A percentile compares a stretch with the other conserved stretches of the same genome.
These are phyloP conservation scores for Pseudognaphalium luteoalbum DNA, from an alignment of 129 eudicot genomes.

Conservation along the genomic window DNA sequence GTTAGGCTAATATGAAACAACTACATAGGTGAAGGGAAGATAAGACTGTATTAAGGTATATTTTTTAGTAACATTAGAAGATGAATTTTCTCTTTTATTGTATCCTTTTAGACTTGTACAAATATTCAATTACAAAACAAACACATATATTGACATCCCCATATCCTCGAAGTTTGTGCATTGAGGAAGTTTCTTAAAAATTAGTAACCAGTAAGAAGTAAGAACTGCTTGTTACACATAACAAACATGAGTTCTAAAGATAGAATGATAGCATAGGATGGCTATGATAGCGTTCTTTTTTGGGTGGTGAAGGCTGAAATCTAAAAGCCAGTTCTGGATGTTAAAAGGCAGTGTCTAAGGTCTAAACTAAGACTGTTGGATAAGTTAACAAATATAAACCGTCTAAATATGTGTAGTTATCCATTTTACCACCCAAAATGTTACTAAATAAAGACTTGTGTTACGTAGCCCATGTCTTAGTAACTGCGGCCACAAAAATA, in stretches of 20 bases:
- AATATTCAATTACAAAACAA: background rate
- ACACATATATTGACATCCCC: conserved; percentile 18
- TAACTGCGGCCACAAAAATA: conserved; percentile 11
- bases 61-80: background rate
- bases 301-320: conserved; percentile 5
- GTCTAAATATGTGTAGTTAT: conserved; percentile 8
- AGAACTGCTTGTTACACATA: too few species aligned
- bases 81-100: conserved; percentile 3
- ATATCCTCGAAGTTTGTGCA: conserved; percentile 3
- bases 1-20: conserved; percentile 18
- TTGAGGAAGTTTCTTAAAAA: background rate
- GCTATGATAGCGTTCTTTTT: too few species aligned
- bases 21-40: conserved; percentile 3
- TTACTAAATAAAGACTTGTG: background rate
- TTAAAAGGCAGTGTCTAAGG: background rate
- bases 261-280: too few species aligned
- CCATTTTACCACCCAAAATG: conserved; percentile 1
- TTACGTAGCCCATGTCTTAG: background rate
- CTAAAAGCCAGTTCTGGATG: background rate
- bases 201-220: too few species aligned
- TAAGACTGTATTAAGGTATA: conserved; percentile 3
- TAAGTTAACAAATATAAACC: background rate
- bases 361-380: background rate
- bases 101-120: conserved; percentile 1
- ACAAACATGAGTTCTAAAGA: too few species aligned